phyloP scores from a whole-genome alignment of 306 rosid species.

The Sechiopsis laciniata region DNA sequence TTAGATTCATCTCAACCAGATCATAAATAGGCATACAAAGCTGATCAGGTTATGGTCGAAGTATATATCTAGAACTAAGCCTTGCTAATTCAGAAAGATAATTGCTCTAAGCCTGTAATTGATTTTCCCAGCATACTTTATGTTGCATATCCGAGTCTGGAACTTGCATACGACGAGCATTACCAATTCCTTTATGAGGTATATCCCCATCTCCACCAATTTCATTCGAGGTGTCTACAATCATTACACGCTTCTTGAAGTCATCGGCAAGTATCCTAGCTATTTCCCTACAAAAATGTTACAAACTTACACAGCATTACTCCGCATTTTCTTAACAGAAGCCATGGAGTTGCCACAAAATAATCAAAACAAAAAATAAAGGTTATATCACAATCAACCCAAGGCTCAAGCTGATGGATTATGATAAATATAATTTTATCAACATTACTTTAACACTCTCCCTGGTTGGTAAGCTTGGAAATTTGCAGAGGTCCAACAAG shows the following conservation, averaged over 20 bases:
- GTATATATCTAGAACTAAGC: not conserved
- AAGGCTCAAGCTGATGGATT: too few species aligned
- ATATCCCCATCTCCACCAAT: conserved; percentile 99
- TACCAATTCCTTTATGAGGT: conserved; percentile 91
- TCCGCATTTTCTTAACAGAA: not conserved
- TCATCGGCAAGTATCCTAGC: conserved; percentile 95
- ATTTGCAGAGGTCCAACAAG: too few species aligned
- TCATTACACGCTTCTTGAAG: conserved; percentile 88
- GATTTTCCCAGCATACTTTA: conserved; percentile 43
- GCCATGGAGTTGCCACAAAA: too few species aligned
- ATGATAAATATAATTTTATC: too few species aligned
- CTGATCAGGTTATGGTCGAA: not conserved
- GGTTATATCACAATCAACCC: too few species aligned
- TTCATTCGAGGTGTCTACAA: conserved; percentile 97
- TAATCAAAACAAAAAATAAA: too few species aligned
- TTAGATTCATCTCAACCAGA: not conserved
- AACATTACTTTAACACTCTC: too few species aligned
- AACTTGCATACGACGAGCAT: conserved; percentile 95
- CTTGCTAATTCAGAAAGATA: not conserved
- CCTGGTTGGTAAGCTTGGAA: too few species aligned
- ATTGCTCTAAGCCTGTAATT: not conserved
- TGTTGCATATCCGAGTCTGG: conserved; percentile 82
- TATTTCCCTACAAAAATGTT: conserved; percentile 54
- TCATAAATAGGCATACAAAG: not conserved
- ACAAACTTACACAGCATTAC: not conserved